Evolutionary conservation across 805 yeast species (phyloP), one percentile per base, ranked within the genome.

Genomic region (Candida tibetensis): DNA sequence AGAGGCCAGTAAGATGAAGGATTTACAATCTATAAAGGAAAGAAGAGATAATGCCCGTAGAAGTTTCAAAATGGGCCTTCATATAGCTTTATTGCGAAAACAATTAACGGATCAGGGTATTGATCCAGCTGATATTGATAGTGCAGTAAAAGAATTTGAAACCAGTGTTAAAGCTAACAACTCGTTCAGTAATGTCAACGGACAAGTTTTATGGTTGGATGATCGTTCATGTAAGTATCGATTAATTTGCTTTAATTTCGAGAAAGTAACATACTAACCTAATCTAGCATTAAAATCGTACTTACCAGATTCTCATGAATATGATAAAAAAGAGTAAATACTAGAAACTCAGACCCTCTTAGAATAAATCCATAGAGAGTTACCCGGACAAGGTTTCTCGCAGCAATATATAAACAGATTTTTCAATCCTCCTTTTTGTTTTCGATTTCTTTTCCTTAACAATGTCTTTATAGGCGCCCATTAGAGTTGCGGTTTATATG

Each of bases 381-480:
- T 40, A 40, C 44, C 41, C 45, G 40, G 44, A 30, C 40, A 15
- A 10, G 25, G 25, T 10, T 15, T 8, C 17, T 23, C 18, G 28
- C 31, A 6, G 10, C 30, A 27, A 23, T 41, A 41, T 41, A 36
- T 42, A 43, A 25, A 12, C 22, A 21, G 16, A 16, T 28, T 32
- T 39, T 36, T 10, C 26, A 14, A 10, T 18, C 41, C 28, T 19
- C 18, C 21, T 21, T 28, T 18, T 10, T 8, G 14, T 19, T 41
- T 49, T 51, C 22, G 36, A 45, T 50, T 52, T 55, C 41, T 53
- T 62, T 63, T 58, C 58, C 42, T 57, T 58, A 21, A 61, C 67
- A 66, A 65, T 66, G 72, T 64, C 69, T 65, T 62, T 58, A 64
- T 74, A 82, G 93, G 85, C 90, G 82, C 91, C 93, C 91, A 76